Conservation (phyloP, 2,329 filamentous ascomycete species). For the Tetracladium maxilliforme region DNA sequence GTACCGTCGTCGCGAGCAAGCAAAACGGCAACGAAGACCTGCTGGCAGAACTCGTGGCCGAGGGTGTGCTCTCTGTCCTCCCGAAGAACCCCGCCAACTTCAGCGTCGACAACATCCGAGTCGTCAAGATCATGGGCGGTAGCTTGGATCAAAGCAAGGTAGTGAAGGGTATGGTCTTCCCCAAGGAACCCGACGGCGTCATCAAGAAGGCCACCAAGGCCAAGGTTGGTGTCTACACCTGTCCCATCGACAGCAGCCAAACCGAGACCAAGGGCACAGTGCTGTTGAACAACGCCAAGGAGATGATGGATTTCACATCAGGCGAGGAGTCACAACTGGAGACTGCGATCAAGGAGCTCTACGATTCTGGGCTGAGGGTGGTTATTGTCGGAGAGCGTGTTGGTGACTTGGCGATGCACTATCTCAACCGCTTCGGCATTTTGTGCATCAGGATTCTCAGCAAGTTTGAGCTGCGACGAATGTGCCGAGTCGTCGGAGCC, state of each 20-base stretch:
- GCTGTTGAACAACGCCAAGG: conserved; percentile 88
- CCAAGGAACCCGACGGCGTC: conserved; percentile 81
- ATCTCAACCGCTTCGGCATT: conserved; percentile 94
- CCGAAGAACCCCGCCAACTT: conserved; percentile 94
- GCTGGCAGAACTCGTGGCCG: conserved; percentile 74
- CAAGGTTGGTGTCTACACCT: conserved; percentile 94
- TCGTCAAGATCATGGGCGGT: conserved; percentile 99
- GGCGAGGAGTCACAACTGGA: conserved; percentile 92
- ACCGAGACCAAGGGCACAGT: conserved; percentile 99
- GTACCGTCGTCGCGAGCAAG: conserved; percentile 92
- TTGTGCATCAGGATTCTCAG: conserved; percentile 92
- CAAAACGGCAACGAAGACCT: conserved; percentile 88
- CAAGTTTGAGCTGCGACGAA: conserved; percentile 89
- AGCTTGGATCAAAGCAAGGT: conserved; percentile 88
- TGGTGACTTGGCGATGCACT: conserved; percentile 91
- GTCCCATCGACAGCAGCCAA: conserved; percentile 86
- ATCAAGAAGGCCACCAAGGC: conserved; percentile 86
- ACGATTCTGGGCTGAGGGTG: conserved; percentile 86
- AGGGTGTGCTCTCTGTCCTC: conserved; percentile 72
- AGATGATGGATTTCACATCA: conserved; percentile 97
- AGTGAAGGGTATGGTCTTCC: conserved; percentile 96
- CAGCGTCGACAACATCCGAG: conserved; percentile 97
- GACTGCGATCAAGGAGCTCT: conserved; percentile 80
- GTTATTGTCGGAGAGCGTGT: conserved; percentile 87
- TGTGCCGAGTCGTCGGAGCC: conserved; percentile 92